Conservation (phyloP, 2,329 filamentous ascomycete genomes). For the Colletotrichum tanaceti region DNA sequence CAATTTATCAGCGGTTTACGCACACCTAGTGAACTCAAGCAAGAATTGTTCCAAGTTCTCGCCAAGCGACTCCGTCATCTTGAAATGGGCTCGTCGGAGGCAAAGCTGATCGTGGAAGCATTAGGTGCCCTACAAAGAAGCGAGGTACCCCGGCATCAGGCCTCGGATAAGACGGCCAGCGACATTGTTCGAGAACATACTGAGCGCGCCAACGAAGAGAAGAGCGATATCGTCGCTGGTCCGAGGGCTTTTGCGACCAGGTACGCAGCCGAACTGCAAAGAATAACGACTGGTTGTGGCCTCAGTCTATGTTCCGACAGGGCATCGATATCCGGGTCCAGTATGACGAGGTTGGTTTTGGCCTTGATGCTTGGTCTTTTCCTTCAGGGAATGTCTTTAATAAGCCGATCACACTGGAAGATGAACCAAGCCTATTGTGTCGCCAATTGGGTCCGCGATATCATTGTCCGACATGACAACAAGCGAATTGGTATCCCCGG, state of each 20-base stretch:
- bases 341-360: neutral
- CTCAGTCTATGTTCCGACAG: neutral
- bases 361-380: neutral
- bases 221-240: neutral
- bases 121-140: neutral
- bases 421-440: neutral
- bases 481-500: neutral
- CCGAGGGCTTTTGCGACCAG: neutral
- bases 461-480: neutral
- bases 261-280: neutral
- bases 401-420: no score
- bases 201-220: neutral
- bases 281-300: neutral
- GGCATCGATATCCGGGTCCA: no score
- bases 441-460: neutral
- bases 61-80: neutral
- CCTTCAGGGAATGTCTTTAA: no score
- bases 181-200: neutral
- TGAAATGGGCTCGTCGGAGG: neutral
- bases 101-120: neutral
- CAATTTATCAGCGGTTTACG: no score
- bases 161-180: no score
- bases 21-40: neutral
- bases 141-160: no score
- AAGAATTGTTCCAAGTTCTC: neutral